These are phyloP conservation scores for Coccomyxa sp. DNA, from an alignment of 139 green algal species.

Conservation along the genomic window DNA sequence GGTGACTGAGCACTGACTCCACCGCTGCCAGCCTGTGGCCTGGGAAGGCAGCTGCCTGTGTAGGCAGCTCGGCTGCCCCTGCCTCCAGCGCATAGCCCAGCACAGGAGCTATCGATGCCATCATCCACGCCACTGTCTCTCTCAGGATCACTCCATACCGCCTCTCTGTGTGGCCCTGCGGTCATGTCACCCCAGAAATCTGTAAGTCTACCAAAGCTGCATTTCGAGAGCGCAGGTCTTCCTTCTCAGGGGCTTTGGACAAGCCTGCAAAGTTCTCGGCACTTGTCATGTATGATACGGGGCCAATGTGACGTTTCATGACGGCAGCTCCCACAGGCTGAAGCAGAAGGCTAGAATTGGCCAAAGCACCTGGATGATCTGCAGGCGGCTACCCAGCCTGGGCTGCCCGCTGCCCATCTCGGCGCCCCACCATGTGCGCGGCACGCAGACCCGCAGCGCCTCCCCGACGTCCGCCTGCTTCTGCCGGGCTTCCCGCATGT, in stretches of 20 bases:
- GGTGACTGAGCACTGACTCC: conserved; percentile 6
- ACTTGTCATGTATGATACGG: too few species aligned
- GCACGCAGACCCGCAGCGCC: conserved; percentile 9
- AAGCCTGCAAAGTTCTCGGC: too few species aligned
- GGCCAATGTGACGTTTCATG: too few species aligned
- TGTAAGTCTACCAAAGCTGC: too few species aligned
- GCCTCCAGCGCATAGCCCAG: conserved; percentile 1
- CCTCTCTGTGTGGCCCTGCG: conserved; percentile 18
- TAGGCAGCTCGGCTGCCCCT: too few species aligned
- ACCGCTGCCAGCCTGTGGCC: background rate
- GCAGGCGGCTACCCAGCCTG: conserved; percentile 15
- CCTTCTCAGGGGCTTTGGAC: too few species aligned
- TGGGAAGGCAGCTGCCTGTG: background rate
- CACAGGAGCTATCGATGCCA: background rate
- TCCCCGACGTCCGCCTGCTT: conserved; percentile 12
- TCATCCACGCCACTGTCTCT: conserved; percentile 12
- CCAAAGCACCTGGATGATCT: conserved; percentile 9
- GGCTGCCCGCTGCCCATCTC: background rate
- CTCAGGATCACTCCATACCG: conserved; percentile 12
- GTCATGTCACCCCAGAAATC: background rate
- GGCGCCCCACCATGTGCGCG: conserved; percentile 15
- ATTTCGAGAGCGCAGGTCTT: too few species aligned
- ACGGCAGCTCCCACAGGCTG: background rate
- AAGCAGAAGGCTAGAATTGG: background rate
- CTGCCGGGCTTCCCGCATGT: conserved; percentile 20